phyloP scores from a whole-genome alignment of 2,329 filamentous ascomycete genomes.

The Clonostachys sp. region DNA sequence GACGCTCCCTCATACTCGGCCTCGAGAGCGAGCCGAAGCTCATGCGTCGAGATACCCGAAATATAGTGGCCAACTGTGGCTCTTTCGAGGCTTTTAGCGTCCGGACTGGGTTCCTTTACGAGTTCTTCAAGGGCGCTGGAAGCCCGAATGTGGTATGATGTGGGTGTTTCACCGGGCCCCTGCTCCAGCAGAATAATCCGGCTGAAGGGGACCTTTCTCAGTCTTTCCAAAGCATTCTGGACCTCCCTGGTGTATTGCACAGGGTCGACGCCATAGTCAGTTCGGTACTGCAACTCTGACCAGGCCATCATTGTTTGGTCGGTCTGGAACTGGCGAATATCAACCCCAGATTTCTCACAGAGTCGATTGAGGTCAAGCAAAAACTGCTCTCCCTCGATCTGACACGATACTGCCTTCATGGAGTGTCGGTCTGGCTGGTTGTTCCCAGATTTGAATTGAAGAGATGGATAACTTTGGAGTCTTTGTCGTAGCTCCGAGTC shows the following conservation, averaged over 20 bases:
- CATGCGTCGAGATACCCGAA: slow-evolving; percentile 41
- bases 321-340: slow-evolving; percentile 13
- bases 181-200: slow-evolving; percentile 51
- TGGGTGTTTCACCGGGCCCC: slow-evolving; percentile 43
- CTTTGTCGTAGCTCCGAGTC: slow-evolving; percentile 39
- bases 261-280: slow-evolving; percentile 37
- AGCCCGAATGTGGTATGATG: slow-evolving; percentile 42
- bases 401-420: slow-evolving; percentile 46
- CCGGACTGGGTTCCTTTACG: background rate
- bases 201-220: slow-evolving; percentile 47
- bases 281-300: slow-evolving; percentile 27
- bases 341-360: slow-evolving; percentile 2
- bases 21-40: slow-evolving; percentile 36
- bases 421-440: slow-evolving; percentile 32
- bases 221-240: slow-evolving; percentile 35
- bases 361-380: slow-evolving; percentile 36
- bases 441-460: slow-evolving; percentile 25
- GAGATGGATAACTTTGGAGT: slow-evolving; percentile 40
- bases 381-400: slow-evolving; percentile 52
- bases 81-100: background rate
- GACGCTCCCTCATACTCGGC: slow-evolving; percentile 6
- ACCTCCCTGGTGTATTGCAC: slow-evolving; percentile 48
- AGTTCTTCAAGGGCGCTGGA: slow-evolving; percentile 9
- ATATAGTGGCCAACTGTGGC: slow-evolving; percentile 39
- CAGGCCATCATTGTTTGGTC: slow-evolving; percentile 35